These are phyloP conservation scores for Erodium chrysanthum DNA, from an alignment of 441 rosid species.

Conservation along the genomic window DNA sequence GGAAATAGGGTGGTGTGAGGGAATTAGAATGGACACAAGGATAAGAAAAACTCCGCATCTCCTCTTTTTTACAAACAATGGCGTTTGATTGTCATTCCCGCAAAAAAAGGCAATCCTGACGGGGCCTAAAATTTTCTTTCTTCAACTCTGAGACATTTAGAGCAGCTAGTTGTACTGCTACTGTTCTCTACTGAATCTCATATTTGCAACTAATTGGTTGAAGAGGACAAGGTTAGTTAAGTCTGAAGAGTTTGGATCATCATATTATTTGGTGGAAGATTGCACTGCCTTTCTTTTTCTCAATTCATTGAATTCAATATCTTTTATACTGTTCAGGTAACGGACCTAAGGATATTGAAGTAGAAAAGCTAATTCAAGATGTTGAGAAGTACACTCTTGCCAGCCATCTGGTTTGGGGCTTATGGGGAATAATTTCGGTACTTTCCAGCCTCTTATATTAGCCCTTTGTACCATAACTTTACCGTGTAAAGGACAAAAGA, in stretches of 20 bases:
- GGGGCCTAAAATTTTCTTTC: too few species aligned
- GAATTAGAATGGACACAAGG: too few species aligned
- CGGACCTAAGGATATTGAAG: constrained; percentile 27
- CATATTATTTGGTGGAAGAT: background rate
- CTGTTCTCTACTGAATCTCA: background rate
- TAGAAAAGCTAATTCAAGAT: constrained; percentile 37
- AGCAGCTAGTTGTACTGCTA: background rate
- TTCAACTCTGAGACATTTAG: too few species aligned
- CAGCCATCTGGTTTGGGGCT: constrained; percentile 58
- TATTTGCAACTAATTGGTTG: background rate
- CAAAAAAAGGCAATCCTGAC: too few species aligned
- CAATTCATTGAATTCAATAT: background rate
- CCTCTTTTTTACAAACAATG: too few species aligned
- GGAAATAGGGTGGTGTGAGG: too few species aligned
- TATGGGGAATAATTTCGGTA: constrained; percentile 81
- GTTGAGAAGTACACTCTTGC: constrained; percentile 57
- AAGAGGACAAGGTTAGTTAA: background rate
- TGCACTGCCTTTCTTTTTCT: background rate
- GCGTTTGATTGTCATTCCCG: too few species aligned
- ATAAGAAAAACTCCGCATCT: too few species aligned
- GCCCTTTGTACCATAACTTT: constrained; percentile 2
- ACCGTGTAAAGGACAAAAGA: background rate
- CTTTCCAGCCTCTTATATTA: constrained; percentile 10
- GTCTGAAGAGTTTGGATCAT: background rate
- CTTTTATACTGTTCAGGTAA: constrained; percentile 16